Evolutionary conservation across 192 early-diverging fungal genomes (phyloP), one percentile per base, ranked within the genome.

Genomic region (Chytriomyces hyalinus): DNA sequence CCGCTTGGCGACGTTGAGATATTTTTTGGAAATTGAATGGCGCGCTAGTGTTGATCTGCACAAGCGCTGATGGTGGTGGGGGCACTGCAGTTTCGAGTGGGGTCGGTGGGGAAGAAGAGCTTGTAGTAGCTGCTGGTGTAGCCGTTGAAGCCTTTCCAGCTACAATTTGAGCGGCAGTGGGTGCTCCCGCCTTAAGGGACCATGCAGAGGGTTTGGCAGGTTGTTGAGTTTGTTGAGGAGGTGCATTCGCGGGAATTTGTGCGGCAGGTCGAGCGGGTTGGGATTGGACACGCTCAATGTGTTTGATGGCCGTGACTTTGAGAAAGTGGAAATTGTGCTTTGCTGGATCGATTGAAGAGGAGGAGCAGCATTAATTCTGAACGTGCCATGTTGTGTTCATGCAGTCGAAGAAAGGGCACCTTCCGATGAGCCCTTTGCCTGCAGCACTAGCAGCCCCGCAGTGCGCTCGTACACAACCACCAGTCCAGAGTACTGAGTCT

Each of bases 261-360:
- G 5, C 11, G 5, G 63, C 26, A 24, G 28, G 3, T 15, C 3
- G 26, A 11, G 63, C 15, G 63, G 63, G 20, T 24, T 17, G n/a
- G 20, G n/a, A 57, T 17, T 65, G 10, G 1, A 78, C 26, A 11
- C 45, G 51, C 22, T 43, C 61, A 9, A 78, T 63, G 8, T 67
- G 53, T 49, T 74, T 78, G 70, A 83, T 80, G 78, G 49, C 49
- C 50, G 43, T 59, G 43, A 84, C 49, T 43, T 77, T 80, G 49
- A 84, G 22, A 48, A 84, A 28, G 75, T 84, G 83, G 49, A 84
- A 81, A 65, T 84, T 78, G 24, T 65, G 75, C 53, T 59, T 65
- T 13, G 6, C 63, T 45, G 49, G 49, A 7, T n/a, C 45, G 60
- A 7, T 51, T 49, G 65, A 45, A 62, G 51, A 20, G 74, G 22